These are phyloP conservation scores for Taiozyma sp. DNA, from an alignment of 1,139 yeast genomes.

Conservation along the genomic window DNA sequence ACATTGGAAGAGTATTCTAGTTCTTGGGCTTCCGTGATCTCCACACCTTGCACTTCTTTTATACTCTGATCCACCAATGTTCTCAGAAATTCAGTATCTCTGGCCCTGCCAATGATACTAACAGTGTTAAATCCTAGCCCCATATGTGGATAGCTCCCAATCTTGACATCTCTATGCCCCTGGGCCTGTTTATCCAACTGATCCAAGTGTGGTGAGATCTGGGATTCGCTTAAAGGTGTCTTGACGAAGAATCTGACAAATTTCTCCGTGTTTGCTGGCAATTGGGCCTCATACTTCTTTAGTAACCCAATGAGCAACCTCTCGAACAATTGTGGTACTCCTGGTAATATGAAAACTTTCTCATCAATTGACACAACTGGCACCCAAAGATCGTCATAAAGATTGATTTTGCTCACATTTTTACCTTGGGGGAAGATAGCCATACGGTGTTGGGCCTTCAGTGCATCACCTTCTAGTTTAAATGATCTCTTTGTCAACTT, in stretches of 20 bases:
- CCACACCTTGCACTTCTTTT: conserved; percentile 44
- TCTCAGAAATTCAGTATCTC: conserved; percentile 34
- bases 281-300: conserved; percentile 19
- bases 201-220: conserved; percentile 60
- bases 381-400: conserved; percentile 67
- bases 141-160: conserved; percentile 84
- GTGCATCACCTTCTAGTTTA: conserved; percentile 39
- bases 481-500: conserved; percentile 36
- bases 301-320: conserved; percentile 41
- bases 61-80: conserved; percentile 44
- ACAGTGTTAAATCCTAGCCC: conserved; percentile 62
- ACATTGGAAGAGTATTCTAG: not conserved
- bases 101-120: conserved; percentile 59
- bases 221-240: conserved; percentile 58
- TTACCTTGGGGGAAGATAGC: conserved; percentile 63
- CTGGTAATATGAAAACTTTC: conserved; percentile 71
- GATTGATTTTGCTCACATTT: conserved; percentile 46
- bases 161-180: conserved; percentile 44
- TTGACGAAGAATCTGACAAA: conserved; percentile 55
- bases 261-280: conserved; percentile 5
- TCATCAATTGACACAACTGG: conserved; percentile 67
- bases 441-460: conserved; percentile 67
- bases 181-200: conserved; percentile 41
- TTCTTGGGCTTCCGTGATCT: conserved; percentile 39
- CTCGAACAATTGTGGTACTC: conserved; percentile 72